A percentile compares a stretch with the other conserved stretches of the same genome.
Conservation (phyloP, 2,329 filamentous ascomycete species). For the Colletotrichum magnum region DNA sequence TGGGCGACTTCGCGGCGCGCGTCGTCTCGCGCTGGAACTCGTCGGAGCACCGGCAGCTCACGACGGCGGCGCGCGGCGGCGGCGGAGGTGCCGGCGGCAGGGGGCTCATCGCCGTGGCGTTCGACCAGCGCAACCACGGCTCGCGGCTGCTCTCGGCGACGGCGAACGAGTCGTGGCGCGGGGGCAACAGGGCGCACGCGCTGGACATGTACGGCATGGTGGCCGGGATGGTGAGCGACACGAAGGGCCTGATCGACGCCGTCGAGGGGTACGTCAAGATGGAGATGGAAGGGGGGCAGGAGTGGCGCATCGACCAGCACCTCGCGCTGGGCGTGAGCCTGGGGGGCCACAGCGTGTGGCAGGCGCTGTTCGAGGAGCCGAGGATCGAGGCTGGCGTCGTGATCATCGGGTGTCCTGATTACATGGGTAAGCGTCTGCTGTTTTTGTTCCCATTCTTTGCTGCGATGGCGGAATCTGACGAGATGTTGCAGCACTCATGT, state of each 20-base stretch:
- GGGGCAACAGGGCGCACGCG: constrained; percentile 85
- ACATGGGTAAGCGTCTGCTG: constrained; percentile 67
- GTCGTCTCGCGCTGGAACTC: constrained; percentile 73
- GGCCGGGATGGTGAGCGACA: constrained; percentile 81
- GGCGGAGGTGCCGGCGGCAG: constrained; percentile 43
- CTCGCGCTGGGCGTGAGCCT: constrained; percentile 86
- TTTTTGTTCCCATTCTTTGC: background rate
- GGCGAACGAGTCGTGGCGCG: constrained; percentile 84
- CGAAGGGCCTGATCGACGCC: constrained; percentile 81
- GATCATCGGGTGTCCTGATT: constrained; percentile 93
- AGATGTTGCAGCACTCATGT: constrained; percentile 71
- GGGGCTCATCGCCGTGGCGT: constrained; percentile 85
- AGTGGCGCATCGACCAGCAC: constrained; percentile 70
- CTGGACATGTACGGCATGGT: constrained; percentile 92
- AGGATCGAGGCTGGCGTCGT: constrained; percentile 84
- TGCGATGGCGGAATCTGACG: background rate
- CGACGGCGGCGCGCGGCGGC: constrained; percentile 42
- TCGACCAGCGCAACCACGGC: constrained; percentile 96
- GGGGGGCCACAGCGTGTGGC: constrained; percentile 91
- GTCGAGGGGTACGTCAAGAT: constrained; percentile 82
- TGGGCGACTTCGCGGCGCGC: constrained; percentile 81
- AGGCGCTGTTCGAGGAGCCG: constrained; percentile 82
- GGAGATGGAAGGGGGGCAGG: constrained; percentile 45
- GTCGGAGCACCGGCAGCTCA: constrained; percentile 50
- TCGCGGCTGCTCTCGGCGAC: constrained; percentile 74